These are phyloP conservation scores for Aspergillus neoniger DNA, from an alignment of 2,329 filamentous ascomycete genomes.

Conservation along the genomic window DNA sequence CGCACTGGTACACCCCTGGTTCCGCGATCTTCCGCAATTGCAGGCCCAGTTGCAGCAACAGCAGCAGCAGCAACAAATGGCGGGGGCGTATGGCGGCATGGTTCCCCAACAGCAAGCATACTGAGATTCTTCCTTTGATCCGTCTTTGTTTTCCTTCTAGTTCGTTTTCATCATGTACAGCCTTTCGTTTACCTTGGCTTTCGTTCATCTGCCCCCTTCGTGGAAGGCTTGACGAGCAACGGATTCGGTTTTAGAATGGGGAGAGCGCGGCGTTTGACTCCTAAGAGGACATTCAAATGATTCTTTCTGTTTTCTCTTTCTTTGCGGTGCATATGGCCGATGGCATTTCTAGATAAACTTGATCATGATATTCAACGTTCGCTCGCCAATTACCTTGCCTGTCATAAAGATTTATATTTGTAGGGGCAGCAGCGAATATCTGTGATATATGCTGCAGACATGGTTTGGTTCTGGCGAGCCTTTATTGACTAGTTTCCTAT, in stretches of 20 bases:
- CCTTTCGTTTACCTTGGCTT: background rate
- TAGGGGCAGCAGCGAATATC: no score
- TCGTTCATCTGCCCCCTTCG: background rate
- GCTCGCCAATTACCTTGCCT: background rate
- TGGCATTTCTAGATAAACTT: background rate
- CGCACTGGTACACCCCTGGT: constrained; percentile 90
- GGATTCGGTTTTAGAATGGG: constrained; percentile 30
- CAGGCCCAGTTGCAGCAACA: constrained; percentile 52
- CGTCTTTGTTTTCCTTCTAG: background rate
- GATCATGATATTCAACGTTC: background rate
- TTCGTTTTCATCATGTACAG: background rate
- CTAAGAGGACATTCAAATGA: constrained; percentile 7
- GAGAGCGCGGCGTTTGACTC: constrained; percentile 25
- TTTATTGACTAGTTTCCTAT: no score
- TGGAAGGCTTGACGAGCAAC: constrained; percentile 30
- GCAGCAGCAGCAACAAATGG: constrained; percentile 41
- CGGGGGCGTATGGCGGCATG: constrained; percentile 43
- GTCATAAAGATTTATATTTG: no score
- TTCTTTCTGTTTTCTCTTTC: constrained; percentile 6
- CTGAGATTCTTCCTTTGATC: constrained; percentile 18
- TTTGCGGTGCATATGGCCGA: background rate
- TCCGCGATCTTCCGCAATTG: constrained; percentile 64
- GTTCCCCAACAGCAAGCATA: constrained; percentile 40
- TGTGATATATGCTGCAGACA: no score
- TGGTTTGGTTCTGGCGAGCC: no score